A percentile compares a stretch with the other conserved stretches of the same genome.
These are phyloP conservation scores for Globisporangium irregulare DNA, from an alignment of 352 stramenopile genomes.

Conservation along the genomic window DNA sequence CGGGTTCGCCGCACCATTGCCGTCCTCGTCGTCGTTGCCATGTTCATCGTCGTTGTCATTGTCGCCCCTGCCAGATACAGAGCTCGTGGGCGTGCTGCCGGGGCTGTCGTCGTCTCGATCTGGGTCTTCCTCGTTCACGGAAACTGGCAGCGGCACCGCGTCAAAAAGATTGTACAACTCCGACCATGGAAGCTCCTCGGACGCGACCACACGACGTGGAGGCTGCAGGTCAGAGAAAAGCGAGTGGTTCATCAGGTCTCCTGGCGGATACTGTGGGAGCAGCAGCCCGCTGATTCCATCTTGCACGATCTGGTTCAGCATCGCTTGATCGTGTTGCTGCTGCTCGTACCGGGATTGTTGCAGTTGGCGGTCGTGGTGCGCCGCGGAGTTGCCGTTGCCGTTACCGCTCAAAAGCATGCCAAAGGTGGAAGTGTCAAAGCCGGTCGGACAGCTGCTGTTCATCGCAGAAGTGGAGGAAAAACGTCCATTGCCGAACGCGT, in stretches of 20 bases:
- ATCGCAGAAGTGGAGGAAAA: slow-evolving; percentile 1
- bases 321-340: slow-evolving; percentile 17
- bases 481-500: slow-evolving; percentile 21
- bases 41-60: neutral
- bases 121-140: slow-evolving; percentile 46
- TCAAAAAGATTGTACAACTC: slow-evolving; percentile 85
- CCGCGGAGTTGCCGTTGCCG: neutral
- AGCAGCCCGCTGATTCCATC: slow-evolving; percentile 18
- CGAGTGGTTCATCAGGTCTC: slow-evolving; percentile 56
- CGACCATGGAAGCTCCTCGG: slow-evolving; percentile 74
- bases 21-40: slow-evolving; percentile 18
- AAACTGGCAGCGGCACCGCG: slow-evolving; percentile 33
- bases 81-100: slow-evolving; percentile 22
- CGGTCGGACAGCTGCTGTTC: slow-evolving; percentile 18
- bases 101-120: slow-evolving; percentile 57
- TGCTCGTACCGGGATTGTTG: slow-evolving; percentile 27
- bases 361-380: neutral
- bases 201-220: slow-evolving; percentile 59
- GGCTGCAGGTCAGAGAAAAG: slow-evolving; percentile 62
- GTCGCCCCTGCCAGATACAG: slow-evolving; percentile 18
- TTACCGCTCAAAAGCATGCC: slow-evolving; percentile 30
- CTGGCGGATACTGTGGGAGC: slow-evolving; percentile 25
- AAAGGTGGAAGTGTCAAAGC: slow-evolving; percentile 40
- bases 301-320: slow-evolving; percentile 18
- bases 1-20: neutral